Percentiles rank a stretch among this genome's conserved stretches.
phyloP scores from a whole-genome alignment of 1,284 basidiomycete species.

The Phylloboletellus chloephorus region DNA sequence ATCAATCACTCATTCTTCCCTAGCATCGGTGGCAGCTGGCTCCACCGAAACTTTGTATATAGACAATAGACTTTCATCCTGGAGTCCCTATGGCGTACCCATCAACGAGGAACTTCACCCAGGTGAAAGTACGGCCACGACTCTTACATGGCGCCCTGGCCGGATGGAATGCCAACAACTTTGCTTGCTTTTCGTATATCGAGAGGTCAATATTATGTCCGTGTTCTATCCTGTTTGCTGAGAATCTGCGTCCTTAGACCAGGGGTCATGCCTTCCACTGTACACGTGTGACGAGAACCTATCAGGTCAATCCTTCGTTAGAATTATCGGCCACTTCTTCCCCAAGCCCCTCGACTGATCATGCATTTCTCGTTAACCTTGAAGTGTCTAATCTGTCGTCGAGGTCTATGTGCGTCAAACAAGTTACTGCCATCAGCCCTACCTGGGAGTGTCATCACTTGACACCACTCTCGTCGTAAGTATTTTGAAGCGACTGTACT shows the following conservation, averaged over 20 bases:
- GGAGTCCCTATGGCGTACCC: conserved; percentile 44
- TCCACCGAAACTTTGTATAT: conserved; percentile 33
- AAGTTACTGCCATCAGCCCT: conserved; percentile 59
- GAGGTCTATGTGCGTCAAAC: conserved; percentile 44
- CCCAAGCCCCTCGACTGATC: conserved; percentile 45
- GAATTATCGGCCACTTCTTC: conserved; percentile 43
- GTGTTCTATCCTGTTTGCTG: conserved; percentile 1
- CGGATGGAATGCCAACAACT: conserved; percentile 46
- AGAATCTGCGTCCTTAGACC: conserved; percentile 31
- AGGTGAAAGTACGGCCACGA: conserved; percentile 44
- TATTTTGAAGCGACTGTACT: conserved; percentile 10
- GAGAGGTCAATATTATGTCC: conserved; percentile 47
- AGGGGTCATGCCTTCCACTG: conserved; percentile 49
- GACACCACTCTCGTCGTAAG: conserved; percentile 39
- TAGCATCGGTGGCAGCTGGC: conserved; percentile 27
- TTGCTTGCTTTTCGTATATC: conserved; percentile 59
- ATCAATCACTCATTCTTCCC: conserved; percentile 13
- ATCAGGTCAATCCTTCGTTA: conserved; percentile 55
- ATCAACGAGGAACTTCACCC: conserved; percentile 34
- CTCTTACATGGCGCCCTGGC: conserved; percentile 50
- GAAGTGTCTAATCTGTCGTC: conserved; percentile 50
- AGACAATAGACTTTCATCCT: conserved; percentile 49
- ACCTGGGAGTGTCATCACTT: conserved; percentile 51
- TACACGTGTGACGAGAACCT: conserved; percentile 48
- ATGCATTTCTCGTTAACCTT: conserved; percentile 52